Base-by-base conservation (phyloP, 83 land plant genomes). In the Picea engelmannii region DNA sequence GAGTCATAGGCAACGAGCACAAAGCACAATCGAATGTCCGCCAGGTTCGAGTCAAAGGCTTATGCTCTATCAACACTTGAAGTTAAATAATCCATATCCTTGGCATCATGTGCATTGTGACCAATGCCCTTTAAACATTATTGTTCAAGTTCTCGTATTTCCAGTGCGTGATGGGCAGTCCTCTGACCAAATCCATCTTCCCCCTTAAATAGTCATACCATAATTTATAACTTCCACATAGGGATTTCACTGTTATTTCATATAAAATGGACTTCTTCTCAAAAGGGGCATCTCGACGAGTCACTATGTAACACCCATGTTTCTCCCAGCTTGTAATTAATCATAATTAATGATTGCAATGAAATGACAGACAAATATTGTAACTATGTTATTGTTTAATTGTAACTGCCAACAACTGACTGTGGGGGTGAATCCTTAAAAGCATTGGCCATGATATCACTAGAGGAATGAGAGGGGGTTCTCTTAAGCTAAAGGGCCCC, bases 31-130 rank as follows among this genome's bases (percentile, higher is more conserved):
- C 98, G 77, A 95, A 93, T 7, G 95, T 86, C 38, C 95, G 83
- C 44, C 96, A 85, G 2, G 99, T 75, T 58, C 87, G 81, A 1
- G 93, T 95, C 63, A 97, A 55, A 15, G 88, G 67, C 82, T 87
- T 87, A 90, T 97, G 98, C 73, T 92, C 77, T 20, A 92, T 90
- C 25, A 97, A 81, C 35, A 76, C 20, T 20, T 62, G 64, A 44
- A 97, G 81, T 59, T 97, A 97, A 95, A 97, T 89, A 24, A 88
- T 87, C 99, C 99, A 97, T 44, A 97, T 88, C 35, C 98, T 77
- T 6, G 99, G 99, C 98, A 93, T 97, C 80, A 92, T 97, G 86
- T 97, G 99, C 98, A 97, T 95, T 0, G 94, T 95, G 20, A 92
- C 99, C 3, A 97, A 84, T 10, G 99, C 99, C 20, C 99, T 86